Evolutionary conservation across 2,329 filamentous ascomycete species (phyloP), one percentile per base, ranked within the genome.

Genomic region (Ophiostoma sp.): DNA sequence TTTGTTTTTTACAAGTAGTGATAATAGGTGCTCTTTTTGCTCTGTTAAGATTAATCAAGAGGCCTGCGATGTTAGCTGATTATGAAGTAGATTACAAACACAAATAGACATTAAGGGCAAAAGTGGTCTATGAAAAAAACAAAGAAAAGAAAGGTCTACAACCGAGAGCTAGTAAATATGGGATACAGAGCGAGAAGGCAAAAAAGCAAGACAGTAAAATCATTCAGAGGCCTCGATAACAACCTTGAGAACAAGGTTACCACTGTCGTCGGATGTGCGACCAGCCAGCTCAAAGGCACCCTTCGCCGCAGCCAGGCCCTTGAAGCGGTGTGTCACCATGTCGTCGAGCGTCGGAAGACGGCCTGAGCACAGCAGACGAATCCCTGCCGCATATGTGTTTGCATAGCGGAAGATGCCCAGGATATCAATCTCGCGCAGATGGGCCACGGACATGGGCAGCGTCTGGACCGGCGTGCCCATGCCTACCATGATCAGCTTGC

Each of bases 401-500:
- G 88, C 88, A 73, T 93, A 93, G 64, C 90, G 84, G 79, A 93
- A 92, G 42, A 92, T 87, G 45, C 89, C 89, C n/a, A 92, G 78
- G 44, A 93, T 88, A 75, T 93, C 90, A 60, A 93, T 87, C 78
- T 93, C 90, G 49, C 89, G 84, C 41, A 92, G 80, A 52, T 90
- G 88, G 3, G 89, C 89, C 5, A 88, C 87, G 7, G 87, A 90
- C 63, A 93, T 80, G 1, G 89, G 89, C 1, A 93, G 81, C 0
- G 89, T 92, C 76, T 92, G 89, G 66, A 92, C 84, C 0, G 90
- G 89, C 5, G 85, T 90, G 49, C 90, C 90, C 90, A 93, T 93
- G 67, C 90, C 90, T 38, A 93, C 89, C 76, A 93, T 87, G 76
- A 93, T 83, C 65, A 92, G 82, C 73, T 88, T 89, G 18, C 90